A percentile compares a stretch with the other conserved stretches of the same genome.
Conservation (phyloP, 2,329 filamentous ascomycete species). For the Dactylellina leptospora region DNA sequence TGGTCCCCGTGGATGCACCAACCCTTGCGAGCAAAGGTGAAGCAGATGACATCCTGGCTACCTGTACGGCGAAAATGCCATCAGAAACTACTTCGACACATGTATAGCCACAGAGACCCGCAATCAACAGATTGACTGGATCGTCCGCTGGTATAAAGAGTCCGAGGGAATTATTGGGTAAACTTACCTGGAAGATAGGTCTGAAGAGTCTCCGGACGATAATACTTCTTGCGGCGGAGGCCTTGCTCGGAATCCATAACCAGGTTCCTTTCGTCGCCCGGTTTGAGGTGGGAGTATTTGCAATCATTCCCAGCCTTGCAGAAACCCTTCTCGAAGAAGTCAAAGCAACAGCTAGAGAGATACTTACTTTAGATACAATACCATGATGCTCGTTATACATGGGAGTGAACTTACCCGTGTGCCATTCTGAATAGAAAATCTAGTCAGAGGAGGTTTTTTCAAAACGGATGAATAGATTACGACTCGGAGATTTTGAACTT, state of each 20-base stretch:
- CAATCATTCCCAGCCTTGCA: conserved; percentile 49
- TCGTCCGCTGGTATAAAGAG: too few species aligned
- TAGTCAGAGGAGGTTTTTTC: background rate
- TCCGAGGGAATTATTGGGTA: background rate
- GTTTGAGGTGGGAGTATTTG: conserved; percentile 47
- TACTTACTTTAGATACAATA: conserved; percentile 20
- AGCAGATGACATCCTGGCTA: conserved; percentile 50
- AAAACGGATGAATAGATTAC: background rate
- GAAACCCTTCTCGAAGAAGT: conserved; percentile 42
- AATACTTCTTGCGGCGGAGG: conserved; percentile 49
- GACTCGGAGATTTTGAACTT: too few species aligned
- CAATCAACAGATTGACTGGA: background rate
- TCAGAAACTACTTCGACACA: background rate
- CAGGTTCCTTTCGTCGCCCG: conserved; percentile 45
- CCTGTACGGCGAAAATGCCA: conserved; percentile 12
- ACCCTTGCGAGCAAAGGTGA: conserved; percentile 49
- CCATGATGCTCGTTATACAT: background rate
- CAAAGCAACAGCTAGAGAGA: conserved; percentile 43
- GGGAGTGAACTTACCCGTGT: conserved; percentile 40
- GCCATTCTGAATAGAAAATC: conserved; percentile 26
- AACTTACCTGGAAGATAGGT: conserved; percentile 48
- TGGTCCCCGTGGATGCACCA: conserved; percentile 51
- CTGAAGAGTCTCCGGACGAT: conserved; percentile 46
- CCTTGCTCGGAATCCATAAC: conserved; percentile 50
- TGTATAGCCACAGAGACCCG: too few species aligned